Conservation (phyloP, 2,329 filamentous ascomycete genomes). For the Sporothrix phasma region DNA sequence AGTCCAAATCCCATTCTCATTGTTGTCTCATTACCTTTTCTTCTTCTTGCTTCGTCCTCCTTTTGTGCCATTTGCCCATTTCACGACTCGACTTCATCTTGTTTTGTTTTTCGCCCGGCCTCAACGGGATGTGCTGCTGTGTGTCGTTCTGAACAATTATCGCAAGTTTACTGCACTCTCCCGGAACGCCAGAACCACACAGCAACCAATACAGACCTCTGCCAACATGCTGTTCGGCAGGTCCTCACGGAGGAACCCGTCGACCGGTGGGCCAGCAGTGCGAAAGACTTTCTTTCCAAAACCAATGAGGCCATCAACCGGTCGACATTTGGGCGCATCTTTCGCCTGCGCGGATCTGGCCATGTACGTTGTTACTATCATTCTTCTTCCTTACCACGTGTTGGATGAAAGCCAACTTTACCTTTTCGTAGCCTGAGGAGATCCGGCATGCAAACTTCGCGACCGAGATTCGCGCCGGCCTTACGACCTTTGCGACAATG, state of each 20-base stretch:
- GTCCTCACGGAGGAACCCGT: slow-evolving; percentile 25
- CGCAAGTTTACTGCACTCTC: neutral
- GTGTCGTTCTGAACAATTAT: neutral
- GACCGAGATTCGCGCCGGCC: slow-evolving; percentile 66
- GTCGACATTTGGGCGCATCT: slow-evolving; percentile 47
- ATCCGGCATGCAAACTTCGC: slow-evolving; percentile 62
- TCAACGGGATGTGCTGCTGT: neutral
- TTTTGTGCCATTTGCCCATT: no score
- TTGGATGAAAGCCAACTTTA: neutral
- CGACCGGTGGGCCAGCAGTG: slow-evolving; percentile 42
- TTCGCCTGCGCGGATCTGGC: slow-evolving; percentile 56
- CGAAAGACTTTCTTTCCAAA: slow-evolving; percentile 43
- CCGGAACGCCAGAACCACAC: neutral
- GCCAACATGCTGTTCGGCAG: neutral
- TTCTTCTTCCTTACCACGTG: neutral
- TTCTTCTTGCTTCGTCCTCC: no score
- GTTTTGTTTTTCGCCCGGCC: neutral
- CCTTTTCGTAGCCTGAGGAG: slow-evolving; percentile 39
- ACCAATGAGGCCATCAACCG: slow-evolving; percentile 29
- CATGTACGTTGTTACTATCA: slow-evolving; percentile 42
- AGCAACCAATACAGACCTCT: neutral
- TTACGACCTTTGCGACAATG: slow-evolving; percentile 75
- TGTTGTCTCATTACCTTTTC: no score
- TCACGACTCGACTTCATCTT: neutral
- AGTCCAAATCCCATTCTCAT: no score